phyloP scores from a whole-genome alignment of 139 green algal species.

The Gonium pectorale region DNA sequence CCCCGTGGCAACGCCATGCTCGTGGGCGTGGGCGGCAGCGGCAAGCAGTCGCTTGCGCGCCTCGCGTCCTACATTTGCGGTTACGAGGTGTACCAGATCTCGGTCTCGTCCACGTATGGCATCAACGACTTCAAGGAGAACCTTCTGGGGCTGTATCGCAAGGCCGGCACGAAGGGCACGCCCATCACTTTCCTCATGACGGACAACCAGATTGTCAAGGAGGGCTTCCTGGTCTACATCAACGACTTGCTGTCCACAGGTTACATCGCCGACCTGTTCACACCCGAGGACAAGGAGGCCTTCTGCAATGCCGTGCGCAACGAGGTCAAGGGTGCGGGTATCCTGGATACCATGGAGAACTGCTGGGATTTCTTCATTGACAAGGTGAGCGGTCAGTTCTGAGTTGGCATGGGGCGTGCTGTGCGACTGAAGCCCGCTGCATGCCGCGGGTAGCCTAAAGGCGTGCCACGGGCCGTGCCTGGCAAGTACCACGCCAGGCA shows the following conservation, averaged over 20 bases:
- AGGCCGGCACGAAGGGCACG: constrained; percentile 85
- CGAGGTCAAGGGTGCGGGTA: constrained; percentile 84
- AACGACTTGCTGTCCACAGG: constrained; percentile 90
- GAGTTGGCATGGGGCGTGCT: constrained; percentile 86
- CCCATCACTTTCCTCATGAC: constrained; percentile 90
- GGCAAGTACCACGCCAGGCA: constrained; percentile 91
- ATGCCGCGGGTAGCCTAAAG: too few relatives aligned
- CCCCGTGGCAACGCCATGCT: constrained; percentile 88
- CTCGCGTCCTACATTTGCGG: constrained; percentile 87
- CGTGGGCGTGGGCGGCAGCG: constrained; percentile 88
- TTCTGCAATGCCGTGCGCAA: constrained; percentile 88
- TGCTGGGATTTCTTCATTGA: constrained; percentile 89
- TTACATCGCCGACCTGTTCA: constrained; percentile 90
- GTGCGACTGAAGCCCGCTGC: too few relatives aligned
- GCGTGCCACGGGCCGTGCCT: too few relatives aligned
- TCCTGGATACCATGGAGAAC: constrained; percentile 87
- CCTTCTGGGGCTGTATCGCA: constrained; percentile 91
- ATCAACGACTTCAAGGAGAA: constrained; percentile 91
- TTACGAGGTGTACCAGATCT: constrained; percentile 80
- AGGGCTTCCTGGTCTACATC: constrained; percentile 90
- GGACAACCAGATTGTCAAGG: constrained; percentile 83
- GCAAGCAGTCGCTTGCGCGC: constrained; percentile 86
- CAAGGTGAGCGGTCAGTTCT: constrained; percentile 88
- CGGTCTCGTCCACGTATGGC: constrained; percentile 86
- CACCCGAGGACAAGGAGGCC: constrained; percentile 90